These are phyloP conservation scores for Diatrype stigma DNA, from an alignment of 2,329 filamentous ascomycete genomes.

Conservation along the genomic window DNA sequence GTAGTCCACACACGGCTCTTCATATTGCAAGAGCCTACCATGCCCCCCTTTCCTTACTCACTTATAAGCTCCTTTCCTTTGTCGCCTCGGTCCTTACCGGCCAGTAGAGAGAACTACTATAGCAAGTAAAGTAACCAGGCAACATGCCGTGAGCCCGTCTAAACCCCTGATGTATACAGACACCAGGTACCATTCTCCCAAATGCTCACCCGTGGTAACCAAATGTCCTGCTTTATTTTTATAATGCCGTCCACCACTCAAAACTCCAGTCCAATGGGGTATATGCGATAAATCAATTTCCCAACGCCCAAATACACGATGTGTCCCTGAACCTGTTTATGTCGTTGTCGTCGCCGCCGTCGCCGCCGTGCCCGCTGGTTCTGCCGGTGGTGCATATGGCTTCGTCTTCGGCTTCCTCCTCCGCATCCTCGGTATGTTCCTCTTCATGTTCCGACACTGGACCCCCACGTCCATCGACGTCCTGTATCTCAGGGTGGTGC, in stretches of 20 bases:
- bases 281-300: slow-evolving; percentile 16
- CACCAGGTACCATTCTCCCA: not conserved
- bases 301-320: slow-evolving; percentile 1
- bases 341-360: slow-evolving; percentile 7
- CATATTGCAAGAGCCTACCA: no score
- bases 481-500: slow-evolving; percentile 19
- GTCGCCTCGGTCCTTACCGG: no score
- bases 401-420: slow-evolving; percentile 17
- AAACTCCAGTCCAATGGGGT: slow-evolving; percentile 13
- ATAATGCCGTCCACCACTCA: no score
- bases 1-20: no score
- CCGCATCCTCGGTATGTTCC: slow-evolving; percentile 24
- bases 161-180: not conserved
- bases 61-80: no score
- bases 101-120: no score
- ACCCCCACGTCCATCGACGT: slow-evolving; percentile 23
- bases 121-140: no score
- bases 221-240: no score
- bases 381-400: slow-evolving; percentile 5
- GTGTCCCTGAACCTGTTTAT: not conserved
- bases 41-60: no score
- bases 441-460: slow-evolving; percentile 25
- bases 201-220: slow-evolving; percentile 5
- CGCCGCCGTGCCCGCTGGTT: slow-evolving; percentile 5
- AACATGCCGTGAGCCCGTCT: not conserved